A percentile compares a stretch with the other conserved stretches of the same genome.
Evolutionary conservation across 2,329 filamentous ascomycete species (phyloP).

Genomic region (Trichoderma sp.): DNA sequence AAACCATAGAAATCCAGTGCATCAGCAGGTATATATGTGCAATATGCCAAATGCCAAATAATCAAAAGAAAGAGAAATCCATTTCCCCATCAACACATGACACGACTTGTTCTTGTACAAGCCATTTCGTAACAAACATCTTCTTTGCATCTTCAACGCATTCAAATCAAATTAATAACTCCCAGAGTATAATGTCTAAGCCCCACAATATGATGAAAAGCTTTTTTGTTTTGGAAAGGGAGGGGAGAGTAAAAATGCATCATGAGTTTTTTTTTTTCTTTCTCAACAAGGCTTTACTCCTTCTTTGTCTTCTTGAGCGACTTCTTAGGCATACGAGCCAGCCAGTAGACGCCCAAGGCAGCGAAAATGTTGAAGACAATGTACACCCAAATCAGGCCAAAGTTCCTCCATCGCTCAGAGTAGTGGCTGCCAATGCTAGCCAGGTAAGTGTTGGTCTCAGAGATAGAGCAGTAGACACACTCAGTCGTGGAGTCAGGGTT

Average conservation of each 20-base stretch:
- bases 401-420: slow-evolving; percentile 66
- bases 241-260: background rate
- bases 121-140: slow-evolving; percentile 1
- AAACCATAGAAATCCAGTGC: slow-evolving; percentile 6
- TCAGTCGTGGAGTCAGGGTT: slow-evolving; percentile 48
- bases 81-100: background rate
- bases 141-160: background rate
- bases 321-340: slow-evolving; percentile 53
- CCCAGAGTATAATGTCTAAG: slow-evolving; percentile 14
- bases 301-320: slow-evolving; percentile 40
- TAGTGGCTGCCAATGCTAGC: slow-evolving; percentile 54
- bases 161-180: slow-evolving; percentile 2
- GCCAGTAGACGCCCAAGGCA: slow-evolving; percentile 59
- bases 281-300: slow-evolving; percentile 24
- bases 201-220: slow-evolving; percentile 8
- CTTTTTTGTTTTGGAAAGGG: background rate
- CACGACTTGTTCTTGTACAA: background rate
- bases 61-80: background rate
- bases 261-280: background rate
- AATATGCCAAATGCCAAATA: slow-evolving; percentile 15
- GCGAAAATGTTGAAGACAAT: slow-evolving; percentile 60
- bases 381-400: slow-evolving; percentile 63
- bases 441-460: slow-evolving; percentile 56
- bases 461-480: slow-evolving; percentile 60
- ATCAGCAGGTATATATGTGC: slow-evolving; percentile 19